Conservation (phyloP, 441 rosid genomes). For the Adansonia rubrostipa region DNA sequence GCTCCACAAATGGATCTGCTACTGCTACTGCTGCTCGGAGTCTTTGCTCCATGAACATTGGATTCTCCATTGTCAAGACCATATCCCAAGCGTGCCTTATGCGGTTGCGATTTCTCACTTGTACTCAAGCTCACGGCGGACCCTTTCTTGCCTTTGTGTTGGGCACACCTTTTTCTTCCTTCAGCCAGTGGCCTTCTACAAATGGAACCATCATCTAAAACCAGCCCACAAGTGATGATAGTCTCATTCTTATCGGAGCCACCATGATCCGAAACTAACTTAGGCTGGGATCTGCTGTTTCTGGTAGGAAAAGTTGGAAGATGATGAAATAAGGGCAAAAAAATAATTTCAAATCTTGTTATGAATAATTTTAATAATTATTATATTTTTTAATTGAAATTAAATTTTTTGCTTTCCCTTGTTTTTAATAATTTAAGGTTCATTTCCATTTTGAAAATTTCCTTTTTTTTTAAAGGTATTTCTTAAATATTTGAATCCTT, state of each 20-base stretch:
- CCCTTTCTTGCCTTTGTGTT: conserved; percentile 28
- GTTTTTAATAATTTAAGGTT: too few relatives aligned
- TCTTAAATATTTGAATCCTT: too few relatives aligned
- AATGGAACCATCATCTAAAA: conserved; percentile 24
- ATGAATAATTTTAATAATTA: too few relatives aligned
- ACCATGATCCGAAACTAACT: conserved; percentile 41
- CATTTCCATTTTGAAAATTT: too few relatives aligned
- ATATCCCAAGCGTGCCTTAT: background rate
- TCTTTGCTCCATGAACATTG: background rate
- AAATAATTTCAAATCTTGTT: too few relatives aligned
- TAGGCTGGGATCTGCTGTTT: conserved; percentile 54
- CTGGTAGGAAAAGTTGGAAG: too few relatives aligned
- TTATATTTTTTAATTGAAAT: too few relatives aligned
- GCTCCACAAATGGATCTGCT: conserved; percentile 51
- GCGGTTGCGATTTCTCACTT: conserved; percentile 6
- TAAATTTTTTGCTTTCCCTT: too few relatives aligned
- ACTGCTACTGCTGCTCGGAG: conserved; percentile 19
- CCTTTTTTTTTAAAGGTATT: too few relatives aligned
- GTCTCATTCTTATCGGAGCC: background rate
- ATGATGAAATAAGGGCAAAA: conserved; percentile 6
- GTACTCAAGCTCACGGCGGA: background rate
- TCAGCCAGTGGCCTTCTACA: conserved; percentile 12
- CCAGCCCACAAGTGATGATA: conserved; percentile 20
- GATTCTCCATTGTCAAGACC: background rate
- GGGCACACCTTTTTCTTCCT: conserved; percentile 28